A percentile compares a stretch with the other conserved stretches of the same genome.
These are phyloP conservation scores for Aspergillus avenaceus DNA, from an alignment of 495 filamentous ascomycete genomes.

Conservation along the genomic window DNA sequence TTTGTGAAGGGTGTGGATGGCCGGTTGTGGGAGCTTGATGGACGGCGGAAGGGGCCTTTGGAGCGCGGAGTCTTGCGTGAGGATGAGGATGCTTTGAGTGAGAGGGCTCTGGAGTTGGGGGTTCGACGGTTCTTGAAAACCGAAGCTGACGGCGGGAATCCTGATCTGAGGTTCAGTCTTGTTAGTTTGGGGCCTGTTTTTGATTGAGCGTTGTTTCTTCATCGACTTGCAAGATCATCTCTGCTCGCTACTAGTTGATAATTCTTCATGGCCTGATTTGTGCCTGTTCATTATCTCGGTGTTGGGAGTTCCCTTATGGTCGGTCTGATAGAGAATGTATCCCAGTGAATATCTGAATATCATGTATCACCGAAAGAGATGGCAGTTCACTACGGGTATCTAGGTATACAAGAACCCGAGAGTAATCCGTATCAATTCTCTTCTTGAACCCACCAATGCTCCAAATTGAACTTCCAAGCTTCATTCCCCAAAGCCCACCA, in stretches of 20 bases:
- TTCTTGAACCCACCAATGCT: constrained; percentile 56
- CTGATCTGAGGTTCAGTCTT: constrained; percentile 71
- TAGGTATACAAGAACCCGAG: neutral
- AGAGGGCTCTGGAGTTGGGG: constrained; percentile 60
- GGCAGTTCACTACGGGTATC: neutral
- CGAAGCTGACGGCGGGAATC: constrained; percentile 50
- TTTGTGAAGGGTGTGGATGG: constrained; percentile 74
- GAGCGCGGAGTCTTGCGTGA: constrained; percentile 49
- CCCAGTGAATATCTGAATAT: no score
- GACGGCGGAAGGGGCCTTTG: constrained; percentile 66
- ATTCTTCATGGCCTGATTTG: neutral
- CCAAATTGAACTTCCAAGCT: constrained; percentile 71
- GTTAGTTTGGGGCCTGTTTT: constrained; percentile 64
- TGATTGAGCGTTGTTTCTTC: no score
- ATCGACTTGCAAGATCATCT: no score
- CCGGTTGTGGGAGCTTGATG: constrained; percentile 82
- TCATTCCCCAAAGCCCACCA: constrained; percentile 94
- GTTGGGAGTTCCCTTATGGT: neutral
- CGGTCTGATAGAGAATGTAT: no score
- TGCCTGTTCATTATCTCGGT: neutral
- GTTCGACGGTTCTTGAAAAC: constrained; percentile 57
- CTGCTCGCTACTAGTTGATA: no score
- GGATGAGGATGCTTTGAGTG: constrained; percentile 66
- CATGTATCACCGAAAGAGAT: no score
- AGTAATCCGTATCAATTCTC: neutral